Base-by-base conservation (phyloP, 2,329 filamentous ascomycete genomes). In the Aspergillus pseudoviridinutans region DNA sequence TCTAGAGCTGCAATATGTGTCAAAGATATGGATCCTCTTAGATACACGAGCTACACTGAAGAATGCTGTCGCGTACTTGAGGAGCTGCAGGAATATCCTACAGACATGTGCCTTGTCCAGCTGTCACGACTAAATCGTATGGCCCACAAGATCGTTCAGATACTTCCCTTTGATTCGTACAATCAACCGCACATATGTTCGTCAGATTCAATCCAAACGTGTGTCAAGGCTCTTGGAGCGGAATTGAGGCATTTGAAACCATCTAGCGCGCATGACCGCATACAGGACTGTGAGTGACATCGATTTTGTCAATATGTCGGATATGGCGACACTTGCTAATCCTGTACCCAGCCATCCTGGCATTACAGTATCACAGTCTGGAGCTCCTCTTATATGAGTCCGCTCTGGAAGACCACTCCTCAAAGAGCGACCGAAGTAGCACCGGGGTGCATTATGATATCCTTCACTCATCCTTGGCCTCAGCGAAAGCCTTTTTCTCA, bases 41-140 rank as follows among this genome's bases (percentile, higher is more conserved):
- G 74, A n/a, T 85, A 80, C 53, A 81, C 81, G 0, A 71, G 73
- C 4, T 84, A 85, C 55, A 73, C 83, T 1, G 77, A 82, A 10
- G 76, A 81, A 53, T 84, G 82, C 52, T 65, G 84, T 4, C 69
- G 68, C 3, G 72, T 79, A 3, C 67, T 86, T 0, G 75, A 82
- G 24, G 66, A 74, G 0, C 66, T 69, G 0, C 63, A 63, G 5
- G 82, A 85, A 54, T 78, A 75, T 54, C 72, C 79, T 7, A 78
- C 77, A 0, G 84, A 86, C 52, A 56, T 66, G 0, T 71, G 76
- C 1, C 71, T 84, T 1, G 72, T 81, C 0, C 73, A 80, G 10
- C 68, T 84, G 0, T 72, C 84, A 6, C 76, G 77, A 0, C 71
- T 83, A 1, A 81, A 84, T 61, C 75, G 79, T 22, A 65, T 86